Percentiles rank a stretch among this genome's conserved stretches.
Conservation (phyloP, 2,329 filamentous ascomycete species). For the Didymellaceae sp. region DNA sequence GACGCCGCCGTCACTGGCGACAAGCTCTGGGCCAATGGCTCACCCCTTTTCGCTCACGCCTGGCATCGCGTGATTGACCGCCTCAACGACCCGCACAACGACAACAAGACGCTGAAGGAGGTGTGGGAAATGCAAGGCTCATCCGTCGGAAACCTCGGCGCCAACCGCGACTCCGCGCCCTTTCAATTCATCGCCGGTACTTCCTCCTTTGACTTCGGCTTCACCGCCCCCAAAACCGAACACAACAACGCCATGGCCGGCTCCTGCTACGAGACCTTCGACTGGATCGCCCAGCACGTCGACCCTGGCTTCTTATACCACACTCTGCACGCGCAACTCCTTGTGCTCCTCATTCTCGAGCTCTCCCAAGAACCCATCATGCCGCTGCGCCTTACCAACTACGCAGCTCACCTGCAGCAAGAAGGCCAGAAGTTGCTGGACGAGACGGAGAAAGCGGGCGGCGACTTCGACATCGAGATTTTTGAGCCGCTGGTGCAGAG, state of each 20-base stretch:
- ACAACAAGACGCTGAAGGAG: conserved; percentile 73
- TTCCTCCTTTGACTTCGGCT: conserved; percentile 84
- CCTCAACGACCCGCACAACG: conserved; percentile 70
- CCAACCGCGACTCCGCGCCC: conserved; percentile 81
- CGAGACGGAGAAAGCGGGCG: conserved; percentile 58
- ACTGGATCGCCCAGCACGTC: conserved; percentile 80
- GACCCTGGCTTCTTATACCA: conserved; percentile 88
- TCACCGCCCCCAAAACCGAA: conserved; percentile 52
- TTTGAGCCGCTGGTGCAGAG: conserved; percentile 69
- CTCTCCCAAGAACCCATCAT: conserved; percentile 80
- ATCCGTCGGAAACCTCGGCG: conserved; percentile 72
- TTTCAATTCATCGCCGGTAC: conserved; percentile 93
- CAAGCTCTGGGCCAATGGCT: conserved; percentile 78
- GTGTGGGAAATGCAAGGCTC: conserved; percentile 72
- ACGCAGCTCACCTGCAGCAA: conserved; percentile 67
- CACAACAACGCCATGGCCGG: conserved; percentile 69
- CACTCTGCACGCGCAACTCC: conserved; percentile 76
- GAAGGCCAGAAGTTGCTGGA: conserved; percentile 75
- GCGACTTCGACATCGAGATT: conserved; percentile 53
- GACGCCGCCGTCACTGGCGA: conserved; percentile 79
- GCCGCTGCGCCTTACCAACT: conserved; percentile 79
- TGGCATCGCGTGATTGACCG: conserved; percentile 76
- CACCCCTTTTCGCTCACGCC: conserved; percentile 77
- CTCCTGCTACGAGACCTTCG: conserved; percentile 88
- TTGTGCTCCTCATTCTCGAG: conserved; percentile 83